These are phyloP conservation scores for Thelephora ganbajun DNA, from an alignment of 768 basidiomycete genomes.

Conservation along the genomic window DNA sequence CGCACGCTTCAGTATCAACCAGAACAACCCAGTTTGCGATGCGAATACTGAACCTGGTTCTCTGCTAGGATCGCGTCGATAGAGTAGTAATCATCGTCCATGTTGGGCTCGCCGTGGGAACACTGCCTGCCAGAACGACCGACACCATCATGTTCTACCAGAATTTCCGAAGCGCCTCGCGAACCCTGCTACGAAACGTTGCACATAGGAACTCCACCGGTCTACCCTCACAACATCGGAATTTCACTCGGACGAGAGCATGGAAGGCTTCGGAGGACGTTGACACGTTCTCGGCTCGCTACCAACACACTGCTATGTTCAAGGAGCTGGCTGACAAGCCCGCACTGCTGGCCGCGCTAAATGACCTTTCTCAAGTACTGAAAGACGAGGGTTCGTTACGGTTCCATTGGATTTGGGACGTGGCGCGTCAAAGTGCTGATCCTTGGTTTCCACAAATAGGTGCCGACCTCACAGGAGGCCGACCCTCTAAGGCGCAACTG, in stretches of 20 bases:
- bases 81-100: constrained; percentile 90
- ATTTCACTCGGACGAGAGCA: background rate
- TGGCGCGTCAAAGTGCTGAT: background rate
- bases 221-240: background rate
- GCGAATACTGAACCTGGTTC: constrained; percentile 49
- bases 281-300: background rate
- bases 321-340: constrained; percentile 4
- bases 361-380: constrained; percentile 4
- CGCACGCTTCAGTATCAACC: background rate
- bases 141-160: background rate
- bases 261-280: constrained; percentile 5
- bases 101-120: constrained; percentile 16
- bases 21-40: background rate
- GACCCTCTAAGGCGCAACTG: constrained; percentile 37
- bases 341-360: constrained; percentile 3
- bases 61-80: constrained; percentile 85
- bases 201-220: background rate
- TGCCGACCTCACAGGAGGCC: constrained; percentile 29
- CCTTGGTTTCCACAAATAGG: constrained; percentile 20
- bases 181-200: background rate
- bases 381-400: constrained; percentile 9
- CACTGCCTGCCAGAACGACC: background rate
- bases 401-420: background rate
- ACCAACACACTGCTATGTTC: background rate
- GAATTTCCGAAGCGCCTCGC: background rate